Percentiles rank a stretch among this genome's conserved stretches.
phyloP scores from a whole-genome alignment of 2,329 filamentous ascomycete species.

The Macroventuria anomochaeta region DNA sequence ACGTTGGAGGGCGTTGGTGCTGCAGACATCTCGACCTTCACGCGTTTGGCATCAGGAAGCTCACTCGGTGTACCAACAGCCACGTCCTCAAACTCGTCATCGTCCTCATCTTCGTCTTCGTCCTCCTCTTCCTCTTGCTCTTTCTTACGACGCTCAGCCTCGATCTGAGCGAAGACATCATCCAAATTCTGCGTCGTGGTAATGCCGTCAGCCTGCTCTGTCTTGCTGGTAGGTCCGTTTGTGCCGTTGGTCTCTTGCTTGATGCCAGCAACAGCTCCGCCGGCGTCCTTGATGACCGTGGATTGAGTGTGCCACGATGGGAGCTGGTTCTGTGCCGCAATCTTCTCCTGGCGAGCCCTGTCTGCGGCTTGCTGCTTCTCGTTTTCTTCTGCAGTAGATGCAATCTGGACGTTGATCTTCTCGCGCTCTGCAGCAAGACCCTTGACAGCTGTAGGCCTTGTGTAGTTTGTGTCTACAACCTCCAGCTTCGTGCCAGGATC shows the following conservation, averaged over 20 bases:
- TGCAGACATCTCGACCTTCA: slow-evolving; percentile 62
- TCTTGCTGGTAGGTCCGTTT: slow-evolving; percentile 45
- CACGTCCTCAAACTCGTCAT: slow-evolving; percentile 53
- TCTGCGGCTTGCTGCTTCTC: slow-evolving; percentile 72
- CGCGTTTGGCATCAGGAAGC: slow-evolving; percentile 61
- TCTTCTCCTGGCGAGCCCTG: slow-evolving; percentile 68
- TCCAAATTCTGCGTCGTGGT: slow-evolving; percentile 64
- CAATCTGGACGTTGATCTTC: slow-evolving; percentile 73
- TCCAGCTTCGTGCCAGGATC: slow-evolving; percentile 69
- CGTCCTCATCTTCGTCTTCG: slow-evolving; percentile 56
- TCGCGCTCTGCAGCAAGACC: slow-evolving; percentile 71
- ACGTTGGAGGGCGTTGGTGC: slow-evolving; percentile 41
- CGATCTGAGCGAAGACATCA: slow-evolving; percentile 71
- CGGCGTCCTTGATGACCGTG: slow-evolving; percentile 61
- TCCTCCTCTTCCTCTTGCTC: slow-evolving; percentile 45
- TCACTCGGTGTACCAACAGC: slow-evolving; percentile 40
- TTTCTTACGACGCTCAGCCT: slow-evolving; percentile 61
- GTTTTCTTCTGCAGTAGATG: slow-evolving; percentile 68
- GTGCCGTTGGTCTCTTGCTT: slow-evolving; percentile 49
- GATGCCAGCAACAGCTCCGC: slow-evolving; percentile 44
- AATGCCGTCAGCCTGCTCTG: slow-evolving; percentile 58
- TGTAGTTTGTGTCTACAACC: slow-evolving; percentile 61
- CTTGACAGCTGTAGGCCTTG: slow-evolving; percentile 71
- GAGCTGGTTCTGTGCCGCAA: slow-evolving; percentile 71
- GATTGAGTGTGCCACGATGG: slow-evolving; percentile 75